Base-by-base conservation (phyloP, 768 basidiomycete species). In the Boletus reticulatus region DNA sequence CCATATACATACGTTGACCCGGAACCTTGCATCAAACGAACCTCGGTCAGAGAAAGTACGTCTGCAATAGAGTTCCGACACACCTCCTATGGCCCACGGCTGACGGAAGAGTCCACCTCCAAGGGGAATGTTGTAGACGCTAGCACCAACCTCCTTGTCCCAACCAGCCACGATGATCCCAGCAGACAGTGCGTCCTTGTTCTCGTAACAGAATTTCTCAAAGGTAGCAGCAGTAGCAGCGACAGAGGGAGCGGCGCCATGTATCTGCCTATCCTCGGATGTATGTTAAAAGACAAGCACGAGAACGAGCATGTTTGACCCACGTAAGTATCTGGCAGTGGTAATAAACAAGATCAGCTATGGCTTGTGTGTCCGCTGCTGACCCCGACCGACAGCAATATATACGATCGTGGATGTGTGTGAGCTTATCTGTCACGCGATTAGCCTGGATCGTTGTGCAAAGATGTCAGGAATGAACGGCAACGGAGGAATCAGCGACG, bases 301-400 rank as follows among this genome's bases (percentile, higher is more conserved):
- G 31, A 37, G 19, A 13, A 42, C 17, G 19, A 46, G 50, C 14
- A 48, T 38, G 29, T 39, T 19, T 19, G 29, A 76, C 83, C 49
- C 73, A 90, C 85, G 84, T 79, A 67, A 83, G 80, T 71, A 91
- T 75, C 70, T 94, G 93, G 32, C 92, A 81, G 58, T 85, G 76
- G 69, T 88, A 85, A 67, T 94, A 91, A 12, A 96, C 91, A 13
- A 84, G 77, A 70, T 99, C 97, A 52, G 97, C 96, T 31, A 99
- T 80, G 48, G 95, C 94, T 73, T 97, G 97, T 4, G 97, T 99
- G 72, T 99, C 96, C 22, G 96, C 96, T 44, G 96, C 92, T 62
- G 94, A 97, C 48, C 97, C 97, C 42, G 94, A 97, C 56, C 97
- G 89, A 83, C 97, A 99, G 72, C 97, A 99, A 74, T 98, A 99